Base-by-base conservation (phyloP, 73 alveolate species). In the Paramecium tetraurelia region DNA sequence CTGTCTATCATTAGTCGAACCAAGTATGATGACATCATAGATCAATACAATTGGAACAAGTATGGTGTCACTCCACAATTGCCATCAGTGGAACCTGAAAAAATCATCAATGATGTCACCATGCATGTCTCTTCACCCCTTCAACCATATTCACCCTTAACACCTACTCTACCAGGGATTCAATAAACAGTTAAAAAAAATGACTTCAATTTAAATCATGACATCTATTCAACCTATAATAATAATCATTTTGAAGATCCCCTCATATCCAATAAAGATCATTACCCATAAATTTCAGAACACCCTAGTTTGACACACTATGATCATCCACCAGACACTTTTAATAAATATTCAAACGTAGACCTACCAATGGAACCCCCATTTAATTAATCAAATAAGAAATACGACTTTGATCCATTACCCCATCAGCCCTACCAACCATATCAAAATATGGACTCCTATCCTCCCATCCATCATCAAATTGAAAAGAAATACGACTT, bases 1-100 rank as follows among this genome's bases (percentile, higher is more conserved):
- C 27, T 68, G 1, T 68, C 5, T 2, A 31, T 27, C 7, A 16
- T 20, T 22, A 43, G 90, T 24, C 20, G 90, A 80, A 80, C 70
- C 3, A 80, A 80, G 24, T 80, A 80, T 10, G 90, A 80, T 44
- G 90, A 80, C 24, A 24, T 80, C 3, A 80, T 80, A 40, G 90
- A 80, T 44, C 14, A 80, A 48, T 80, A 43, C 43, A 46, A 46
- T 41, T 80, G 90, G 90, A 43, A 80, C 29, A 80, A 46, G 24
- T 80, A 80, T 80, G 90, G 90, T 5, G 69, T 35, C 2, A 75
- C 59, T 21, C 59, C n/a, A 75, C 38, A 75, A 22, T 75, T 38
- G 12, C 87, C 87, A 75, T 63, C 46, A 22, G 46, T 63, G 5
- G 84, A 63, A 63, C 84, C 84, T 1, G 84, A 63, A 33, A 63